phyloP scores from a whole-genome alignment of 257 asterid genomes.

The Nyctanthes arbortristis region DNA sequence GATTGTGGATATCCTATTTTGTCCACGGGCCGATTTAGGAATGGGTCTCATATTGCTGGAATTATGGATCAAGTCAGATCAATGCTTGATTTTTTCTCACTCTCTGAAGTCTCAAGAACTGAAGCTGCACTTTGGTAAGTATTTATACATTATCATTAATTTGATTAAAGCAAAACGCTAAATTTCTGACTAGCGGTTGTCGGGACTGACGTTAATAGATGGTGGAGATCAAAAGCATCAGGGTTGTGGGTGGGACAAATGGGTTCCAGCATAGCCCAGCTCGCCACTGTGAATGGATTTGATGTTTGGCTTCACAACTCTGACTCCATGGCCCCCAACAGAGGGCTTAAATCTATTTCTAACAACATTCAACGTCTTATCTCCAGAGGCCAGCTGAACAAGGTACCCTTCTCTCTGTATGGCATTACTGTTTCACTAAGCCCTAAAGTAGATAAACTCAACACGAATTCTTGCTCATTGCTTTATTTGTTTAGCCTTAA shows the following conservation, averaged over 20 bases:
- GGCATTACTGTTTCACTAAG: background rate
- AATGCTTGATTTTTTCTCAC: too few relatives aligned
- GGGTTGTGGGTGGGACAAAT: constrained; percentile 94
- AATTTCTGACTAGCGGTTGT: background rate
- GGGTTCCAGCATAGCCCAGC: constrained; percentile 95
- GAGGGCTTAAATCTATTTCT: constrained; percentile 60
- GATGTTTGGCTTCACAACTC: constrained; percentile 75
- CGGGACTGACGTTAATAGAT: constrained; percentile 25
- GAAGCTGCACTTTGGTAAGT: too few relatives aligned
- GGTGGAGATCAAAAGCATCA: constrained; percentile 57
- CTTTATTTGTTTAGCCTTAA: too few relatives aligned
- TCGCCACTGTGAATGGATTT: constrained; percentile 69
- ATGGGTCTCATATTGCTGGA: too few relatives aligned
- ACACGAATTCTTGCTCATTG: background rate
- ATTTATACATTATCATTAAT: too few relatives aligned
- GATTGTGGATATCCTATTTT: too few relatives aligned
- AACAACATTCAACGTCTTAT: constrained; percentile 56
- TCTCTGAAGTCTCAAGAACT: too few relatives aligned
- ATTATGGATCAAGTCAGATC: too few relatives aligned
- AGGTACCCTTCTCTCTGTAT: constrained; percentile 40
- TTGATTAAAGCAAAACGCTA: too few relatives aligned
- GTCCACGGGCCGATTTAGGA: too few relatives aligned
- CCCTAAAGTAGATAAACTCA: background rate
- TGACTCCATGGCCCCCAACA: constrained; percentile 55
- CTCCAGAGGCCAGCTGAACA: constrained; percentile 55